Conservation (phyloP, 306 rosid genomes). For the Quercus cerris region DNA sequence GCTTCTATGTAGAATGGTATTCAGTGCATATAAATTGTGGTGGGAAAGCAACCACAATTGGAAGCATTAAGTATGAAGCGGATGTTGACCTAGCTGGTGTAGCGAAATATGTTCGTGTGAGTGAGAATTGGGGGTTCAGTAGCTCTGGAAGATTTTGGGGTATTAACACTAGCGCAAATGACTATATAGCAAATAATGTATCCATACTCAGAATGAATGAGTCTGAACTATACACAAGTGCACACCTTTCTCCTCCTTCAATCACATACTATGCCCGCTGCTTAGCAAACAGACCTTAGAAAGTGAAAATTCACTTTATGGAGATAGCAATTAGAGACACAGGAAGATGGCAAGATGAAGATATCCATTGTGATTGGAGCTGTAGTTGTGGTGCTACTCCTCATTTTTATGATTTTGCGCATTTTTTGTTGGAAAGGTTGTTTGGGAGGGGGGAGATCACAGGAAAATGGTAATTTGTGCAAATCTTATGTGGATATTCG, state of each 20-base stretch:
- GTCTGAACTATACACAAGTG: no score
- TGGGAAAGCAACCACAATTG: no score
- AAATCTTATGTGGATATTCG: background rate
- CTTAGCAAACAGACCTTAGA: constrained; percentile 58
- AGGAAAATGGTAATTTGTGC: constrained; percentile 13
- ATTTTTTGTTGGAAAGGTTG: constrained; percentile 16
- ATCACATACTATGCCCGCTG: constrained; percentile 43
- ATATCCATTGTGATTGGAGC: background rate
- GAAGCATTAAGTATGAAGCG: no score
- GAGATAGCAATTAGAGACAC: constrained; percentile 26
- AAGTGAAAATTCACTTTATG: constrained; percentile 47
- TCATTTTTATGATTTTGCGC: background rate
- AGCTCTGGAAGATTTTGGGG: no score
- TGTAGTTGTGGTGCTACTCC: background rate
- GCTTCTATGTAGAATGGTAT: no score
- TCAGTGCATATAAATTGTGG: no score
- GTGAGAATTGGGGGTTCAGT: constrained; percentile 17
- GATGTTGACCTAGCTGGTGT: constrained; percentile 25
- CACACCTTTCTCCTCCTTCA: no score
- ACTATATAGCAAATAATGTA: no score
- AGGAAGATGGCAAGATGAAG: background rate
- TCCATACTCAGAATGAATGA: no score
- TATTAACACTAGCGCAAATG: no score
- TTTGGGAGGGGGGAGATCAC: background rate
- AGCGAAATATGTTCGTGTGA: constrained; percentile 27